Evolutionary conservation across 306 rosid species (phyloP).

Genomic region (Quercus mongolica): DNA sequence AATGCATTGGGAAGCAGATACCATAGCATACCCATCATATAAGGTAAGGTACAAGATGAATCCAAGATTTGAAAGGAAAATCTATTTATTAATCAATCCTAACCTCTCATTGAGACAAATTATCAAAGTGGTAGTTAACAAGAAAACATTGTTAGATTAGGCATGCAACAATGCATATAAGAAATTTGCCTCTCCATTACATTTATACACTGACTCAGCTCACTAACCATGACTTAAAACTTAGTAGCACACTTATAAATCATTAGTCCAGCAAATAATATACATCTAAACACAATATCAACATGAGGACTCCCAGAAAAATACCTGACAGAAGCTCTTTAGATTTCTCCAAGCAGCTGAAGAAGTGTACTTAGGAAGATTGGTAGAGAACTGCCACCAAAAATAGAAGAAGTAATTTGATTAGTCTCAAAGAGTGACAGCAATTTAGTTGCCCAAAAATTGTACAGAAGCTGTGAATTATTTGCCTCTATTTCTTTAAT

Average conservation of each 20-base stretch:
- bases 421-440: background rate
- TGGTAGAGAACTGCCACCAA: conserved; percentile 59
- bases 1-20: too few species aligned
- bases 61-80: background rate
- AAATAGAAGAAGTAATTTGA: conserved; percentile 19
- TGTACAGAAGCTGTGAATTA: background rate
- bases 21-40: too few species aligned
- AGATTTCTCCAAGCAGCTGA: conserved; percentile 71
- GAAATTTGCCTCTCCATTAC: background rate
- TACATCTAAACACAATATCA: background rate
- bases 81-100: background rate
- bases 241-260: background rate
- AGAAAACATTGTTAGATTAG: background rate
- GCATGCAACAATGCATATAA: background rate
- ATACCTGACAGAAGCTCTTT: conserved; percentile 71
- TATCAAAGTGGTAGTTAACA: background rate
- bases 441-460: background rate
- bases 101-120: background rate
- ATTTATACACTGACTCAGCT: background rate
- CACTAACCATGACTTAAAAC: background rate
- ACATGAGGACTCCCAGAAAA: background rate
- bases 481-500: background rate
- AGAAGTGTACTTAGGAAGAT: conserved; percentile 80
- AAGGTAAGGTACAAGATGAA: background rate
- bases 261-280: background rate